Base-by-base conservation (phyloP, 2,329 filamentous ascomycete species). In the Cytospora paraplurivora region DNA sequence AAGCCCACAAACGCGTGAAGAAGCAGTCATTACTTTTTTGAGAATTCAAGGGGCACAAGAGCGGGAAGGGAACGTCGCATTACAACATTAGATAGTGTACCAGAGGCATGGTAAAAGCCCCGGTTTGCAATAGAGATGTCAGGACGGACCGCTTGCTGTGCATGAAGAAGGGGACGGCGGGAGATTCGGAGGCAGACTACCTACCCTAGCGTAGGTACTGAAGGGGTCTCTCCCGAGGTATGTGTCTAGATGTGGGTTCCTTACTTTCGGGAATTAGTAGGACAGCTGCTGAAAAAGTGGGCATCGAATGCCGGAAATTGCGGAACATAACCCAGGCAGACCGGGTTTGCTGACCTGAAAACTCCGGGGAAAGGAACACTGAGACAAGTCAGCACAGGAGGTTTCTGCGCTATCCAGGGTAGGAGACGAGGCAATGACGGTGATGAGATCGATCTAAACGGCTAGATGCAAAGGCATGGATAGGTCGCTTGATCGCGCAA, bases 61-160 rank as follows among this genome's bases (percentile, higher is more conserved):
- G 44, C n/a, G n/a, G n/a, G 44, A 47, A 47, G n/a, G n/a, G n/a
- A 17, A 21, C 44, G 44, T 47, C 21, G 21, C 44, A 47, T 47
- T 19, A 47, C 44, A 47, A n/a, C n/a, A 7, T 15, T 21, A 47
- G n/a, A 19, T 19, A n/a, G 8, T 19, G 44, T 47, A 47, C 44
- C 44, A 21, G 21, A 4, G 44, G 44, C 44, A 19, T 47, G 44
- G 44, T 8, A 11, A 8, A 21, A 47, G 21, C 44, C 44, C 44
- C 44, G 17, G n/a, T 47, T n/a, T 47, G 1, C 41, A 47, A 19
- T 47, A 47, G 17, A 19, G 21, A 47, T 44, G 38, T 44, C 64
- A 63, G 59, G 57, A 51, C 41, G 41, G 61, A 56, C 49, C 34
- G 21, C 38, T 61, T 21, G 44, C 44, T 37, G 53, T 63, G 63